Conservation (phyloP, 2,329 filamentous ascomycete species). For the Botrytis tulipae region DNA sequence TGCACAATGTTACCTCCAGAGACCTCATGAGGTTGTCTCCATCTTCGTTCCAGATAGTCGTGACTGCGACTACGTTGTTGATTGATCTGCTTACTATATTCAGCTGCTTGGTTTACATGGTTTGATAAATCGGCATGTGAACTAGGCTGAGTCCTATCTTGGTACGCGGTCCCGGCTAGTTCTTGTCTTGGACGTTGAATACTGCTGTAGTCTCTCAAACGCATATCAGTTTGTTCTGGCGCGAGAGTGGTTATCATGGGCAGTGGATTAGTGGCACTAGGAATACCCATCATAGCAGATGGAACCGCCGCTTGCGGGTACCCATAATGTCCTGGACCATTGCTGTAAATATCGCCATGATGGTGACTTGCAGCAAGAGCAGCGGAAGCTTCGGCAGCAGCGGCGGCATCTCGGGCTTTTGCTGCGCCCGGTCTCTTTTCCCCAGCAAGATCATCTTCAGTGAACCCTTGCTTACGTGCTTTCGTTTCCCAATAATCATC, state of each 20-base stretch:
- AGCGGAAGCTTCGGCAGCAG: constrained; percentile 53
- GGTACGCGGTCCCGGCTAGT: constrained; percentile 80
- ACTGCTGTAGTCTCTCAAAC: constrained; percentile 76
- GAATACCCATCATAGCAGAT: constrained; percentile 66
- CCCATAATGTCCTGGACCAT: constrained; percentile 63
- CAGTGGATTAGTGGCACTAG: constrained; percentile 68
- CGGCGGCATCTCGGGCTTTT: constrained; percentile 80
- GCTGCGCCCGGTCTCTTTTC: constrained; percentile 93
- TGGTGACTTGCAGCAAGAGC: constrained; percentile 63
- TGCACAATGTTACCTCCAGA: constrained; percentile 49
- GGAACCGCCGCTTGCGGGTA: constrained; percentile 67
- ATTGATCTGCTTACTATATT: constrained; percentile 84
- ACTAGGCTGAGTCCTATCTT: constrained; percentile 78
- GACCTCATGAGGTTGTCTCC: constrained; percentile 79
- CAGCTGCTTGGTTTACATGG: constrained; percentile 83
- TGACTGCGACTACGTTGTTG: constrained; percentile 75
- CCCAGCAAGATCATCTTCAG: constrained; percentile 90
- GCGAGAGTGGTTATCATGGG: constrained; percentile 83
- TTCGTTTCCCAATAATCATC: constrained; percentile 99
- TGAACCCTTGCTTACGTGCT: constrained; percentile 95
- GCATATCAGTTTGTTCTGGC: constrained; percentile 73
- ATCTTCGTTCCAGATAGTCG: constrained; percentile 77
- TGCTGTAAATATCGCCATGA: constrained; percentile 86
- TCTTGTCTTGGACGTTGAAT: constrained; percentile 88
- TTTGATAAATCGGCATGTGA: constrained; percentile 76